phyloP scores from a whole-genome alignment of 305 asterid species.

The Fraxinus baroniana region DNA sequence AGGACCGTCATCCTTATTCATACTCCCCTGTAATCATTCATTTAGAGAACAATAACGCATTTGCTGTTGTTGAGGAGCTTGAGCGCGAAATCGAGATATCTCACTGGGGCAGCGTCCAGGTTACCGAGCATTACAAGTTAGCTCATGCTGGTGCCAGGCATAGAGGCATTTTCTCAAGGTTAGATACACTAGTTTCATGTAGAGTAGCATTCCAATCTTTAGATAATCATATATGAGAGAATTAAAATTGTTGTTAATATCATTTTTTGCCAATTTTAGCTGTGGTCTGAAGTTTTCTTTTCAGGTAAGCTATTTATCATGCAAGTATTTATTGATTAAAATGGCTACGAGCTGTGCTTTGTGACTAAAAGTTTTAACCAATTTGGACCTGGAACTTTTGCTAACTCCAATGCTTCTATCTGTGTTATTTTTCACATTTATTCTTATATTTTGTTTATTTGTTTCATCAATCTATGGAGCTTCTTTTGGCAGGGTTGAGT shows the following conservation, averaged over 20 bases:
- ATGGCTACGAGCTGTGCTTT: not conserved
- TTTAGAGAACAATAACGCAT: slow-evolving; percentile 84
- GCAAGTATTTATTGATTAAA: not conserved
- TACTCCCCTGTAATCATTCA: slow-evolving; percentile 69
- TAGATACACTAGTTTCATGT: slow-evolving; percentile 23
- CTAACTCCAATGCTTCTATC: not conserved
- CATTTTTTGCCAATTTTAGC: slow-evolving; percentile 17
- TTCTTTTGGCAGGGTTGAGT: slow-evolving; percentile 73
- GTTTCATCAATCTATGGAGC: slow-evolving; percentile 22
- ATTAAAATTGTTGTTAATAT: not conserved
- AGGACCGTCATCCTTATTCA: slow-evolving; percentile 57
- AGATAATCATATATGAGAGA: not conserved
- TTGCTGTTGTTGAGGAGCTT: slow-evolving; percentile 97
- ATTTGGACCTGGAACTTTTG: not conserved
- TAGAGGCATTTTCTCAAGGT: slow-evolving; percentile 93
- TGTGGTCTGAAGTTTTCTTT: not conserved
- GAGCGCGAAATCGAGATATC: slow-evolving; percentile 95
- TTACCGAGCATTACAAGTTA: slow-evolving; percentile 76
- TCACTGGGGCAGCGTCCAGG: slow-evolving; percentile 94
- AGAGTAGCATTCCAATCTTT: not conserved
- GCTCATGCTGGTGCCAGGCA: slow-evolving; percentile 92
- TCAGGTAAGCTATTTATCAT: slow-evolving; percentile 3
- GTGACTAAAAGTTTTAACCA: not conserved
- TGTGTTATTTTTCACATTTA: not conserved
- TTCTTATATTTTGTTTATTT: slow-evolving; percentile 8